Conservation (phyloP, 371 early-diverging fungal species). For the Smittium culicis region DNA sequence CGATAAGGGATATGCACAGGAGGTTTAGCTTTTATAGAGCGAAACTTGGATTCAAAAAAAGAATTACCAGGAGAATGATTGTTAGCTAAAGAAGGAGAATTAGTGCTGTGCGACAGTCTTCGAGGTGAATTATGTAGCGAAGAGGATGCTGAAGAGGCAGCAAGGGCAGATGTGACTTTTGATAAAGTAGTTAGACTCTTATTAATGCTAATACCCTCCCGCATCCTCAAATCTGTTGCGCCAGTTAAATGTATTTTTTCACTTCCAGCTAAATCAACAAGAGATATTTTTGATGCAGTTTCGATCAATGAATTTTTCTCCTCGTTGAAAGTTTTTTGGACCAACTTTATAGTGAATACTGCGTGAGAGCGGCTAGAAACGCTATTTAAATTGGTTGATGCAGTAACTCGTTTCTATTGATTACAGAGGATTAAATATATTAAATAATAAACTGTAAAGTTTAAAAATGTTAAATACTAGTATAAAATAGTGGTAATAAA, state of each 20-base stretch:
- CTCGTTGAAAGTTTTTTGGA: conserved; percentile 74
- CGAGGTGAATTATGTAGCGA: background rate
- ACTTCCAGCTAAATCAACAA: conserved; percentile 86
- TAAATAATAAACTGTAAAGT: background rate
- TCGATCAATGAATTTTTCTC: conserved; percentile 43
- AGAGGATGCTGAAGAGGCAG: background rate
- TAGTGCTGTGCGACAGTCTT: background rate
- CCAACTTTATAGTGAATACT: conserved; percentile 87
- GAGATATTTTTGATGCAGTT: conserved; percentile 28
- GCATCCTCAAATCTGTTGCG: conserved; percentile 84
- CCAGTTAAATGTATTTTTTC: conserved; percentile 91
- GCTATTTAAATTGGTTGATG: conserved; percentile 96
- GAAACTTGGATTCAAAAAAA: no score
- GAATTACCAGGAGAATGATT: background rate
- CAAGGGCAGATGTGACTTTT: conserved; percentile 80
- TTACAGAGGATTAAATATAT: conserved; percentile 48
- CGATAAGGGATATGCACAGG: conserved; percentile 47
- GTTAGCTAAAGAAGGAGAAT: background rate
- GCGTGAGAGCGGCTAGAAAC: conserved; percentile 93
- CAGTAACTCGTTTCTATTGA: conserved; percentile 58
- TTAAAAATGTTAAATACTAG: background rate
- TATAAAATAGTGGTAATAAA: background rate
- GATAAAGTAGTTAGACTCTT: conserved; percentile 85
- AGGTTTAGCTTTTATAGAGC: conserved; percentile 40
- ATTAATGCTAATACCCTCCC: conserved; percentile 98